phyloP scores from a whole-genome alignment of 2,329 filamentous ascomycete genomes.

The Tolypocladium paradoxum region DNA sequence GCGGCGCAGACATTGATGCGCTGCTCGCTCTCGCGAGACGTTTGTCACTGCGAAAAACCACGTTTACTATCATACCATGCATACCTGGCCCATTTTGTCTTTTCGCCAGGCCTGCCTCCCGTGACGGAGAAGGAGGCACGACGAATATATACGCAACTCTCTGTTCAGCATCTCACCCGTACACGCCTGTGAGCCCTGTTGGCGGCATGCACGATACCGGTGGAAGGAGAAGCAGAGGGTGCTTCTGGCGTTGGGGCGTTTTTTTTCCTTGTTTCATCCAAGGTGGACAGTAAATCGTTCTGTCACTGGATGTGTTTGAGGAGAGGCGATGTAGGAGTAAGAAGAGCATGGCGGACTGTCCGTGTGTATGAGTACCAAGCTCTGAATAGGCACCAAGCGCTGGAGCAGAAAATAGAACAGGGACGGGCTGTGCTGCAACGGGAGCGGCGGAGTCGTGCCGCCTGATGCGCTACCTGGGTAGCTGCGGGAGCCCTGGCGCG shows the following conservation, averaged over 20 bases:
- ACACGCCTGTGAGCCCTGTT: not conserved
- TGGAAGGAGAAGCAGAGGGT: not conserved
- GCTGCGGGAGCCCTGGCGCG: too few relatives aligned
- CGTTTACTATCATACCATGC: not conserved
- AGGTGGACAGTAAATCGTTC: not conserved
- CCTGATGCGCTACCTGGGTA: too few relatives aligned
- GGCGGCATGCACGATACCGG: not conserved
- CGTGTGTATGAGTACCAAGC: too few relatives aligned
- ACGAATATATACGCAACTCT: not conserved
- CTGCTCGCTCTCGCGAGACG: not conserved
- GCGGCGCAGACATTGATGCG: not conserved
- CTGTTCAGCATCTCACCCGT: not conserved
- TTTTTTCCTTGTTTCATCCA: not conserved
- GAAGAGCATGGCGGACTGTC: too few relatives aligned
- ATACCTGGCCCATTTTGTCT: not conserved
- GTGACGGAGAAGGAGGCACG: not conserved
- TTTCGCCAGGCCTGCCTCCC: not conserved
- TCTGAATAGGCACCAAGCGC: too few relatives aligned
- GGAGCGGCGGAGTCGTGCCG: not conserved
- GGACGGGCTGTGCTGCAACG: too few relatives aligned
- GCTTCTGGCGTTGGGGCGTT: not conserved
- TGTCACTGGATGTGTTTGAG: not conserved
- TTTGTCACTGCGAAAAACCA: not conserved
- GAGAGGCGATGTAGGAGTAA: not conserved
- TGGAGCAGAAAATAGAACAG: too few relatives aligned